Evolutionary conservation across 495 filamentous ascomycete genomes (phyloP).

Genomic region (Aspergillus conjunctus): DNA sequence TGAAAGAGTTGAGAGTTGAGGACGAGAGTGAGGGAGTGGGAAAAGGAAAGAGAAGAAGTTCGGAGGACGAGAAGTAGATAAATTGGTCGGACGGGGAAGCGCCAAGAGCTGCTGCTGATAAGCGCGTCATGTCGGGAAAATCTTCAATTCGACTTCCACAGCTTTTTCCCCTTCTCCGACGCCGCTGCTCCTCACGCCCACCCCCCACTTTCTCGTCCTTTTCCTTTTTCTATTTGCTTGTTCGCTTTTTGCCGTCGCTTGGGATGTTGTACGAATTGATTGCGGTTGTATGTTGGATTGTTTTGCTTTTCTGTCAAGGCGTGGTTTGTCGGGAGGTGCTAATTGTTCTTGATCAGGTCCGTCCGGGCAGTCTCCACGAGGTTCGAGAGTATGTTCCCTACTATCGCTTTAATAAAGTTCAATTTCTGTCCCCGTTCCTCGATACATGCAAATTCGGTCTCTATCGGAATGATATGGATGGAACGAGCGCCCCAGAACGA

Average conservation of each 20-base stretch:
- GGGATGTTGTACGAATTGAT: slow-evolving; percentile 97
- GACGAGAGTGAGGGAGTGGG: slow-evolving; percentile 18
- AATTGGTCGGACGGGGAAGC: slow-evolving; percentile 2
- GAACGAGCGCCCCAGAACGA: background rate
- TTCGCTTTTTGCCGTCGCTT: background rate
- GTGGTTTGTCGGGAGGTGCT: background rate
- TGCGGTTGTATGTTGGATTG: slow-evolving; percentile 70
- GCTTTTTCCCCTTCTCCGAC: slow-evolving; percentile 21
- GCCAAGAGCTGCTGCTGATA: slow-evolving; percentile 35
- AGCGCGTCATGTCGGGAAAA: slow-evolving; percentile 30
- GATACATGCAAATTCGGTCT: background rate
- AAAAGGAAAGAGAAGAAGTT: slow-evolving; percentile 23
- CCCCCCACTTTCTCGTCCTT: slow-evolving; percentile 13
- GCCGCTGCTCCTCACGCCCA: slow-evolving; percentile 3
- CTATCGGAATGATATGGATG: background rate
- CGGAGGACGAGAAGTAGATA: slow-evolving; percentile 26
- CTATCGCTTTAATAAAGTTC: background rate
- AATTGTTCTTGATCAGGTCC: slow-evolving; percentile 62
- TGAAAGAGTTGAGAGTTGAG: slow-evolving; percentile 16
- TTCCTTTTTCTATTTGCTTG: slow-evolving; percentile 10
- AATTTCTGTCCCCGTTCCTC: background rate
- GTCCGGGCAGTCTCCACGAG: slow-evolving; percentile 81
- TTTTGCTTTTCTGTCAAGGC: background rate
- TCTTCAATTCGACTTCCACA: slow-evolving; percentile 20
- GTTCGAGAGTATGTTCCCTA: slow-evolving; percentile 80